phyloP scores from a whole-genome alignment of 345 rosid species.

The Lenwebbia sp. region DNA sequence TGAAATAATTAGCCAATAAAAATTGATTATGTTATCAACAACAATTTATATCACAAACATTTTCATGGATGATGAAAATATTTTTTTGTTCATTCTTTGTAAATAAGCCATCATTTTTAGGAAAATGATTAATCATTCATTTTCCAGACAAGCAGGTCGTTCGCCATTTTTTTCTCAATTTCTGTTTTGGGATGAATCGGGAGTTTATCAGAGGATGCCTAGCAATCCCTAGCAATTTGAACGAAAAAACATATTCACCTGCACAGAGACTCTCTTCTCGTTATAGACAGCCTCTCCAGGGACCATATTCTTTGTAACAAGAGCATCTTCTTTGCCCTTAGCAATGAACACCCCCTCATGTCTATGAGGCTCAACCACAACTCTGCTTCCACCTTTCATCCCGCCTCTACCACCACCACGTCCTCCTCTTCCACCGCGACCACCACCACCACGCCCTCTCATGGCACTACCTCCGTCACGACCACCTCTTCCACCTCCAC shows the following conservation, averaged over 20 bases:
- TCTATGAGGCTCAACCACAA: constrained; percentile 78
- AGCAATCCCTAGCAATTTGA: background rate
- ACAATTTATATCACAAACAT: no score
- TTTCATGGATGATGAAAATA: no score
- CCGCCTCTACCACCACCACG: constrained; percentile 55
- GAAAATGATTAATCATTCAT: no score
- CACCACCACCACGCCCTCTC: constrained; percentile 20
- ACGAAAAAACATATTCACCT: constrained; percentile 22
- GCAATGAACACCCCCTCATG: constrained; percentile 84
- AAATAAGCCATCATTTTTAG: no score
- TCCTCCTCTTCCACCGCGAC: constrained; percentile 29
- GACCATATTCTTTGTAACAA: constrained; percentile 82
- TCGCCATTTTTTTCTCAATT: background rate
- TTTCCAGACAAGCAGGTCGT: no score
- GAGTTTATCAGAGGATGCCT: background rate
- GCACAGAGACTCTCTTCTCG: constrained; percentile 83
- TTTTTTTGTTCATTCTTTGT: no score
- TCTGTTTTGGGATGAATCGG: background rate
- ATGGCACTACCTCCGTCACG: constrained; percentile 28
- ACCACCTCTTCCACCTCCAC: constrained; percentile 33
- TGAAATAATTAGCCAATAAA: no score
- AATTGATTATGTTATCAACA: no score
- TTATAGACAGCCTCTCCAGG: constrained; percentile 95
- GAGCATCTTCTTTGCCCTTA: constrained; percentile 91
- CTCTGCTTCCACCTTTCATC: constrained; percentile 87